Evolutionary conservation across 345 rosid species (phyloP), one percentile per base, ranked within the genome.

Genomic region (Gossypium arboreum): DNA sequence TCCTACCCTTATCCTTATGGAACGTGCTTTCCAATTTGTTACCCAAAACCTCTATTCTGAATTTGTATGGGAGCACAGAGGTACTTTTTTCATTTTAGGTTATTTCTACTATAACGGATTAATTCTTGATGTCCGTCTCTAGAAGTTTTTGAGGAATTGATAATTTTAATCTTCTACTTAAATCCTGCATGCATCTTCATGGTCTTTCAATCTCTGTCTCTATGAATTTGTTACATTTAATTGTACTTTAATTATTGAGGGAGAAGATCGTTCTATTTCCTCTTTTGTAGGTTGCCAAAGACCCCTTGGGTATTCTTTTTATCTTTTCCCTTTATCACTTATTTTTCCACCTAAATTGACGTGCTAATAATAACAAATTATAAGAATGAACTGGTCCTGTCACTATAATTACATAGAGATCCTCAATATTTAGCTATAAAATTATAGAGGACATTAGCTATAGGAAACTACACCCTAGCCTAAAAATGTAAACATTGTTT

Each of bases 61-160:
- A 95, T 81, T 80, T 95, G 65, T 95, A 91, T 82, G 99, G 99
- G 78, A 95, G 91, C 78, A 95, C 99, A 27, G 98, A 95, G 98
- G 99, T 93, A 69, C 9, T 16, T 25, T 63, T 47, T 44, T 51
- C 22, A 25, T 9, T 50, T 69, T 45, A 22, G 13, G 45, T 51
- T 68, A 15, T 47, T 68, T 68, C 72, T 68, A 16, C n/a, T 15
- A 48, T 13, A 24, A 16, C 3, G 4, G 18, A n/a, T 39, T 41
- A 41, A 24, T n/a, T 48, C 43, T 25, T 48, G 57, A 25, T 68
- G 44, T 48, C 2, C 27, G 24, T 16, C 43, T 18, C 12, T 68
- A 68, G 20, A 15, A 16, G 59, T 68, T 18, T 68, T 11, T 27
- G 29, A 73, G 12, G 50, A 67, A 73, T 50, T 22, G 44, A 55